Conservation (phyloP, 2,329 filamentous ascomycete species). For the Pleoardoris graminearum region DNA sequence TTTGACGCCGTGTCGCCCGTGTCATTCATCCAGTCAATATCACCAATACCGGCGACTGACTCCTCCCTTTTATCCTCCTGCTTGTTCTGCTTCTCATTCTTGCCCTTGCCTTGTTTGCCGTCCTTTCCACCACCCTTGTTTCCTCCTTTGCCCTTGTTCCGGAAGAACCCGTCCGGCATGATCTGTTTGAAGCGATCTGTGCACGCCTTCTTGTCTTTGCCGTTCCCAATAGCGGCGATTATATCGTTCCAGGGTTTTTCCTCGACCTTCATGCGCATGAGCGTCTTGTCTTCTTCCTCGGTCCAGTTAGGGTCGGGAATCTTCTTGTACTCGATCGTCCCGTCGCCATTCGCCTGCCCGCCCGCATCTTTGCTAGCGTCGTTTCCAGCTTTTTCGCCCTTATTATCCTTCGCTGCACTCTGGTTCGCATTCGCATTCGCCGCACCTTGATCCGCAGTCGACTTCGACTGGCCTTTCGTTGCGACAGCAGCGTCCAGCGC, state of each 20-base stretch:
- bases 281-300: constrained; percentile 46
- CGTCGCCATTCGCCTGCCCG: neutral
- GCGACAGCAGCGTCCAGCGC: constrained; percentile 14
- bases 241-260: constrained; percentile 40
- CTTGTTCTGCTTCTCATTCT: neutral
- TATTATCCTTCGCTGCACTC: neutral
- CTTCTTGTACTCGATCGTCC: constrained; percentile 4
- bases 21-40: neutral
- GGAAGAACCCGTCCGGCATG: constrained; percentile 29
- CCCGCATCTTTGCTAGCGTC: neutral
- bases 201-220: constrained; percentile 23
- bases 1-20: neutral
- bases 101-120: neutral
- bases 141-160: constrained; percentile 14
- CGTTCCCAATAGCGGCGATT: constrained; percentile 23
- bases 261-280: constrained; percentile 43
- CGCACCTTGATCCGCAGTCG: constrained; percentile 2
- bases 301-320: constrained; percentile 31
- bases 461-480: constrained; percentile 12
- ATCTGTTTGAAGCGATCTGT: constrained; percentile 42
- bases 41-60: neutral
- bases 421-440: neutral
- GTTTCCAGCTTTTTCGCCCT: neutral
- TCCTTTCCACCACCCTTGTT: constrained; percentile 21
- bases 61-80: neutral